Evolutionary conservation across 192 early-diverging fungal species (phyloP), one percentile per base, ranked within the genome.

Genomic region (Umbelopsis isabellina): DNA sequence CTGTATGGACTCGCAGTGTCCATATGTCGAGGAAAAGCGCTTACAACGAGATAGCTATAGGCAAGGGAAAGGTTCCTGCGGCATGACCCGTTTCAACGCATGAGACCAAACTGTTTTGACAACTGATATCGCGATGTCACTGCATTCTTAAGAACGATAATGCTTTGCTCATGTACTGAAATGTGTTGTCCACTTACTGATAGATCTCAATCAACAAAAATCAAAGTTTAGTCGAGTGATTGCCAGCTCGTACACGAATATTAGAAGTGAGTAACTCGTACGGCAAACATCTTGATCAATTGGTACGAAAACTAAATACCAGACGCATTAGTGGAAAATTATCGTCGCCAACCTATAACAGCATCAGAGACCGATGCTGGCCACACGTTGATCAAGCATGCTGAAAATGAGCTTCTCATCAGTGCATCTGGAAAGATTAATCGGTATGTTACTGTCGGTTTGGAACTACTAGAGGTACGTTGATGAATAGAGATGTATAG

Each of bases 361-460:
- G 33, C 67, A 53, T 10, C 51, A 68, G 41, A 55, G 20, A 64
- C 23, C 9, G 50, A 58, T 41, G 20, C 30, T 20, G 44, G 12
- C 6, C 22, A 64, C 11, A 48, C 58, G 7, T 16, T 46, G 12
- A 46, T 66, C 1, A 21, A 74, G 7, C 44, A 70, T 21, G 67
- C 69, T 20, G 78, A 79, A 11, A 79, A 75, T 45, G 74, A 79
- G 45, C 61, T 79, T n/a, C 46, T 61, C 1, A 46, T 75, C 23
- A 69, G 70, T 35, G 44, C 52, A 22, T 68, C 49, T 13, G 66
- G 61, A 41, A 68, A 55, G 25, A 53, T 79, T 1, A 67, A 66
- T 13, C 27, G 44, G 4, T 72, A 75, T 67, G 78, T 79, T 1
- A 68, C 70, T 3, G 27, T 58, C 0, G 73, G 71, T 9, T 21